Percentiles rank a stretch among this genome's conserved stretches.
Conservation (phyloP, 192 early-diverging fungal species). For the Linnemannia zychae region DNA sequence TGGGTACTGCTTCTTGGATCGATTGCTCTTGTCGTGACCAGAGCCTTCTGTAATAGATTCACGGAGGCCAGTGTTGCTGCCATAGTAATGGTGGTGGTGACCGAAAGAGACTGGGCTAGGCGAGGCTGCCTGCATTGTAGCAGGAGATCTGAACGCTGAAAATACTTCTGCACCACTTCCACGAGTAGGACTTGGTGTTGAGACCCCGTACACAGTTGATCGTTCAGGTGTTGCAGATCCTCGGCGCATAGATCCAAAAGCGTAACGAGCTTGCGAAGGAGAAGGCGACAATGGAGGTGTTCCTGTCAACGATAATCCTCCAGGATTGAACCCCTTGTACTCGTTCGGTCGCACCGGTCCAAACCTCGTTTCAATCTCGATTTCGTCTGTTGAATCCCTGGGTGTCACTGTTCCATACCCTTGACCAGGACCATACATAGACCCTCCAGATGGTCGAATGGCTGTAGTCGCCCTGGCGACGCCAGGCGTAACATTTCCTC, state of each 20-base stretch:
- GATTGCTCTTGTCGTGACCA: neutral
- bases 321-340: conserved; percentile 42
- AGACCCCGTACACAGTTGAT: neutral
- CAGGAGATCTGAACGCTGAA: neutral
- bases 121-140: conserved; percentile 39
- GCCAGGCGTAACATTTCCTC: conserved; percentile 12
- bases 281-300: neutral
- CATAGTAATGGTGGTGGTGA: neutral
- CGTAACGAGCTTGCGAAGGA: neutral
- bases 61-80: neutral
- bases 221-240: neutral
- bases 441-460: neutral
- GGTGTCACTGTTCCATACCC: neutral
- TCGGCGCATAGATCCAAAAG: neutral
- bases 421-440: neutral
- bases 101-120: conserved; percentile 38
- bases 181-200: conserved; percentile 9
- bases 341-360: conserved; percentile 19
- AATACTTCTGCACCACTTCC: neutral
- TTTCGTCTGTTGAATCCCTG: conserved; percentile 2
- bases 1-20: neutral
- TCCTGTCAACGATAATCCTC: conserved; percentile 18
- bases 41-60: neutral
- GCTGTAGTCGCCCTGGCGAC: neutral
- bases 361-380: conserved; percentile 40